Percentiles rank a stretch among this genome's conserved stretches.
Evolutionary conservation across 352 stramenopile genomes (phyloP).

Genomic region (Phytopythium chamaehyphon): DNA sequence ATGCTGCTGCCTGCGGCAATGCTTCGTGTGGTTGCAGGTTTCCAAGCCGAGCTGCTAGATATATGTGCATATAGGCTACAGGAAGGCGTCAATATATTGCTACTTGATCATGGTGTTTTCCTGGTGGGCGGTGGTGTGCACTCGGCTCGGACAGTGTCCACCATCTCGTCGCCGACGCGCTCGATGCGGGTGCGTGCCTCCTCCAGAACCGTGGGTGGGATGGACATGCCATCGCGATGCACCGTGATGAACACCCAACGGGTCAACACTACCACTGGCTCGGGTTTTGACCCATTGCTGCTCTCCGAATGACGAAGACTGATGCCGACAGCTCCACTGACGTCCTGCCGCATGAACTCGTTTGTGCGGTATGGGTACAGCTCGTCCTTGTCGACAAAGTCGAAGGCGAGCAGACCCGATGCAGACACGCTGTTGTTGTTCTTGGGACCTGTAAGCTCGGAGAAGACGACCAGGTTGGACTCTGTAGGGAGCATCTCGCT

Average conservation of each 20-base stretch:
- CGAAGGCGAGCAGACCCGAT: conserved; percentile 17
- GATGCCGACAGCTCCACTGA: conserved; percentile 21
- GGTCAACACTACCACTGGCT: conserved; percentile 21
- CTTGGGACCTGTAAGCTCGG: conserved; percentile 8
- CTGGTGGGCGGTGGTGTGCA: neutral
- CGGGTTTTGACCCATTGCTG: neutral
- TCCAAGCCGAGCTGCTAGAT: no score
- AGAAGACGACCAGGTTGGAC: conserved; percentile 31
- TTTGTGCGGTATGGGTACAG: conserved; percentile 23
- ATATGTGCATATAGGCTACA: no score
- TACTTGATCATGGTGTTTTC: neutral
- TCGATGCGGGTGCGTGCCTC: conserved; percentile 14
- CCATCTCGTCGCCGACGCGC: conserved; percentile 22
- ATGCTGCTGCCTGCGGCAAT: no score
- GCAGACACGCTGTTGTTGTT: neutral
- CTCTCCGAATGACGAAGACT: conserved; percentile 8
- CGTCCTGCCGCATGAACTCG: conserved; percentile 20
- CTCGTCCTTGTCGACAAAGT: conserved; percentile 34
- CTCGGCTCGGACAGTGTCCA: conserved; percentile 14
- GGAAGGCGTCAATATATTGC: neutral
- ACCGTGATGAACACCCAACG: conserved; percentile 26
- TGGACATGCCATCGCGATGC: conserved; percentile 13
- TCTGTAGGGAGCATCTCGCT: conserved; percentile 22
- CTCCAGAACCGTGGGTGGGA: conserved; percentile 13
- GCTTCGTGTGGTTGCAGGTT: no score